These are phyloP conservation scores for Jackrogersella minutella DNA, from an alignment of 495 filamentous ascomycete species.

Conservation along the genomic window DNA sequence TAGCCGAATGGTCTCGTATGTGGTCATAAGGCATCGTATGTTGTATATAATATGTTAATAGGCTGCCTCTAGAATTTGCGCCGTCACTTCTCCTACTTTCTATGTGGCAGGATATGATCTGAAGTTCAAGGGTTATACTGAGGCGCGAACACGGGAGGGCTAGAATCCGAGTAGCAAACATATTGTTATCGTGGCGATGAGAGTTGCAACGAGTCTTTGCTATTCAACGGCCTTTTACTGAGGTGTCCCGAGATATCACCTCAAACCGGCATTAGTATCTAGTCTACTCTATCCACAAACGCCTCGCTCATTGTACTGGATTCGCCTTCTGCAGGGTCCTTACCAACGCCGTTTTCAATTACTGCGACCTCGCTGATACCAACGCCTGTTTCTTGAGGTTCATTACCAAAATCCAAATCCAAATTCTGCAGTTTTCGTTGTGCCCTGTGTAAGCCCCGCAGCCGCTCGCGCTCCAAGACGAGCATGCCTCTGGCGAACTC, in stretches of 20 bases:
- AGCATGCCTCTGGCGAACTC: conserved; percentile 81
- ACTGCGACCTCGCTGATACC: conserved; percentile 3
- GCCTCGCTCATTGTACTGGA: conserved; percentile 35
- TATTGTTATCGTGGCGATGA: conserved; percentile 19
- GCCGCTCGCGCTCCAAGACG: conserved; percentile 76
- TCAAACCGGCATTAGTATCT: conserved; percentile 22
- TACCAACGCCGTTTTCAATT: conserved; percentile 26
- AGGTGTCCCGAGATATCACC: conserved; percentile 9
- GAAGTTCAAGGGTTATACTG: conserved; percentile 3
- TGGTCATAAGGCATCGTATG: conserved; percentile 15
- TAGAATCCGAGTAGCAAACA: conserved; percentile 8
- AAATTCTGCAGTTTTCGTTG: conserved; percentile 60
- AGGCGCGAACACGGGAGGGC: conserved; percentile 5
- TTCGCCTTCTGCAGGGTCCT: conserved; percentile 28
- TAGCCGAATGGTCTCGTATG: conserved; percentile 10
- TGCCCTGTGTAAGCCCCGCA: conserved; percentile 83
- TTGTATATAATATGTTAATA: conserved; percentile 25
- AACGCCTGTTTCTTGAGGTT: conserved; percentile 20
- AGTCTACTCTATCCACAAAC: conserved; percentile 40
- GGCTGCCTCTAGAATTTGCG: conserved; percentile 27
- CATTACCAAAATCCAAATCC: conserved; percentile 9
- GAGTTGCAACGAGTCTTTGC: conserved; percentile 11
- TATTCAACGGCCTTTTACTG: conserved; percentile 10
- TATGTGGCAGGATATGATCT: not conserved
- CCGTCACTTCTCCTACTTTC: not conserved